Evolutionary conservation across 805 yeast genomes (phyloP).

Genomic region (Saccharomyces paradoxus): DNA sequence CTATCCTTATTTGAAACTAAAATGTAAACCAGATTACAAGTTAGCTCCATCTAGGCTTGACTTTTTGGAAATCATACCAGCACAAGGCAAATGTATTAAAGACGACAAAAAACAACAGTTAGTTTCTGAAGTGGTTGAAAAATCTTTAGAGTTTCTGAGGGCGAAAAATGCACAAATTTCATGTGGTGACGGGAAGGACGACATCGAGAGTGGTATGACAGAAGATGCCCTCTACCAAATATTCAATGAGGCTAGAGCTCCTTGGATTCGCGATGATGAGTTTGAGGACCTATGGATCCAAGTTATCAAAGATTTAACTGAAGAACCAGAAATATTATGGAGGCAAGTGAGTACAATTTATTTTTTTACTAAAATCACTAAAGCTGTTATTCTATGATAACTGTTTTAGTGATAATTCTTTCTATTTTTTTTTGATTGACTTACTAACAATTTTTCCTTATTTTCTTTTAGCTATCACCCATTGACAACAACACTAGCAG

Average conservation of each 20-base stretch:
- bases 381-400: background rate
- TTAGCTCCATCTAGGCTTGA: slow-evolving; percentile 29
- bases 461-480: slow-evolving; percentile 18
- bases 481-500: slow-evolving; percentile 31
- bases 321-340: slow-evolving; percentile 64
- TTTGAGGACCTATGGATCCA: slow-evolving; percentile 61
- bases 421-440: background rate
- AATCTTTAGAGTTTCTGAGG: slow-evolving; percentile 58
- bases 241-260: slow-evolving; percentile 33
- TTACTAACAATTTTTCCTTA: slow-evolving; percentile 21
- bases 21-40: slow-evolving; percentile 65
- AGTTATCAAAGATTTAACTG: slow-evolving; percentile 51
- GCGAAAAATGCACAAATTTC: slow-evolving; percentile 55
- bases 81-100: slow-evolving; percentile 58
- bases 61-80: slow-evolving; percentile 50
- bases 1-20: slow-evolving; percentile 46
- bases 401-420: background rate
- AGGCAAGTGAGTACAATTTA: slow-evolving; percentile 52
- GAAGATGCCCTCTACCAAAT: slow-evolving; percentile 45
- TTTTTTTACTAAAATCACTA: slow-evolving; percentile 5
- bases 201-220: slow-evolving; percentile 43
- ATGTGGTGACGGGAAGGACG: slow-evolving; percentile 48
- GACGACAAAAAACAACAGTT: slow-evolving; percentile 67
- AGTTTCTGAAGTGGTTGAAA: slow-evolving; percentile 55
- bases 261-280: slow-evolving; percentile 43